phyloP scores from a whole-genome alignment of 345 rosid genomes.

The Bruguiera sexangula region DNA sequence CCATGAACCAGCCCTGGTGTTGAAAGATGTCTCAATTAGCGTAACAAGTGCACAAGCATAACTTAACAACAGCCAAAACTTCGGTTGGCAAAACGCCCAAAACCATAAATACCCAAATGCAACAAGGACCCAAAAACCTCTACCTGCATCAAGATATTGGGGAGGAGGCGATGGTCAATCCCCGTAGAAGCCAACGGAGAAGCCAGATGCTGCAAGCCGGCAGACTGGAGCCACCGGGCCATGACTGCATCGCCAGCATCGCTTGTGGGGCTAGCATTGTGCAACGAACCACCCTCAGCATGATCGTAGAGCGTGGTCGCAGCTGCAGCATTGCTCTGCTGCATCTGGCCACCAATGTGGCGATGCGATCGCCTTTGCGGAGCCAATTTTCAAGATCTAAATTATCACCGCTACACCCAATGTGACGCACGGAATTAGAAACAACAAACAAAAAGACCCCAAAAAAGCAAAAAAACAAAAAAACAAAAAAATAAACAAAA shows the following conservation, averaged over 20 bases:
- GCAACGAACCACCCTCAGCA: slow-evolving; percentile 38
- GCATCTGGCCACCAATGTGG: slow-evolving; percentile 99
- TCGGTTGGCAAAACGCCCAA: too few relatives aligned
- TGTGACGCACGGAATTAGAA: neutral
- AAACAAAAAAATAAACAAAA: neutral
- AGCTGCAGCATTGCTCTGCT: slow-evolving; percentile 85
- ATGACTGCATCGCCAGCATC: slow-evolving; percentile 93
- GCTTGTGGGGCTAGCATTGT: slow-evolving; percentile 53
- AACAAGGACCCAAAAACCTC: neutral
- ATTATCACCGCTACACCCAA: slow-evolving; percentile 39
- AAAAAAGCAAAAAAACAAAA: neutral
- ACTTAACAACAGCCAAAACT: too few relatives aligned
- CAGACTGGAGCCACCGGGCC: slow-evolving; percentile 99
- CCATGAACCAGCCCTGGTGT: too few relatives aligned
- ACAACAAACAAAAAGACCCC: neutral
- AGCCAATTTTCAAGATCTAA: slow-evolving; percentile 91
- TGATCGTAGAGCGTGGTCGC: slow-evolving; percentile 76
- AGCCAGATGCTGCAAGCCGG: slow-evolving; percentile 99
- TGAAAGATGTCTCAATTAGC: too few relatives aligned
- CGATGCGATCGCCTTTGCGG: slow-evolving; percentile 99
- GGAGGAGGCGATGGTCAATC: slow-evolving; percentile 78
- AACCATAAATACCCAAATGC: neutral
- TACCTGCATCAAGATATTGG: slow-evolving; percentile 92
- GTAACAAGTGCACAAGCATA: too few relatives aligned
- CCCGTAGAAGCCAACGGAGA: slow-evolving; percentile 82